Percentiles rank a stretch among this genome's conserved stretches.
These are phyloP conservation scores for Hyphodiscus sp. DNA, from an alignment of 2,329 filamentous ascomycete species.

Conservation along the genomic window DNA sequence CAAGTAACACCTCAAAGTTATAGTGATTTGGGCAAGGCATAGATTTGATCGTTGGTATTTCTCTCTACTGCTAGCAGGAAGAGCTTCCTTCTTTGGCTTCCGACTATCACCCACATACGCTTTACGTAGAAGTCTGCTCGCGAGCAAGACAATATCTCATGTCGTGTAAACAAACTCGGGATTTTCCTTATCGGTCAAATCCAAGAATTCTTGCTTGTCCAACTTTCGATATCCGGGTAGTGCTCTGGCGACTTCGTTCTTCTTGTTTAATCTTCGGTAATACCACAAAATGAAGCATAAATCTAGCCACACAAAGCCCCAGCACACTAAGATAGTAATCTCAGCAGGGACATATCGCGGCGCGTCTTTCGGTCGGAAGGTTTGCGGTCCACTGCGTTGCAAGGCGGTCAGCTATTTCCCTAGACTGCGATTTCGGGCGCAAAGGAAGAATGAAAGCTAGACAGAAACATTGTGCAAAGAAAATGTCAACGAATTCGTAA, in stretches of 20 bases:
- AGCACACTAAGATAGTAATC: conserved; percentile 41
- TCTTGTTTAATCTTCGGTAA: conserved; percentile 24
- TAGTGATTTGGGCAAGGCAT: no score
- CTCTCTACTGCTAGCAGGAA: no score
- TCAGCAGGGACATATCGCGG: conserved; percentile 33
- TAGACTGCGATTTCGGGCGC: no score
- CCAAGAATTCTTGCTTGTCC: conserved; percentile 28
- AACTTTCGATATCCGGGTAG: conserved; percentile 22
- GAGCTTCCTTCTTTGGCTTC: no score
- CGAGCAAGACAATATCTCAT: no score
- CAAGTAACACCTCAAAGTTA: no score
- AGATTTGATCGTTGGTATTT: no score
- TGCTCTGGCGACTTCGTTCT: conserved; percentile 18
- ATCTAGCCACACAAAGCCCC: conserved; percentile 16
- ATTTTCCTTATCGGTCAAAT: conserved; percentile 30
- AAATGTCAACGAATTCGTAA: no score
- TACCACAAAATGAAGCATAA: conserved; percentile 22
- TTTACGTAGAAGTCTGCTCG: conserved; percentile 7
- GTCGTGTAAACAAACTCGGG: conserved; percentile 28
- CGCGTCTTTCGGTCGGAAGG: conserved; percentile 37
- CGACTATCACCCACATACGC: no score
- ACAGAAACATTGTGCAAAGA: no score
- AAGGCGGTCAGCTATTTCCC: no score
- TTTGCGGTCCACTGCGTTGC: conserved; percentile 34
- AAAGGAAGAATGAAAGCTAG: no score